Conservation (phyloP, 2,329 filamentous ascomycete genomes). For the Colletotrichum liaoningense region DNA sequence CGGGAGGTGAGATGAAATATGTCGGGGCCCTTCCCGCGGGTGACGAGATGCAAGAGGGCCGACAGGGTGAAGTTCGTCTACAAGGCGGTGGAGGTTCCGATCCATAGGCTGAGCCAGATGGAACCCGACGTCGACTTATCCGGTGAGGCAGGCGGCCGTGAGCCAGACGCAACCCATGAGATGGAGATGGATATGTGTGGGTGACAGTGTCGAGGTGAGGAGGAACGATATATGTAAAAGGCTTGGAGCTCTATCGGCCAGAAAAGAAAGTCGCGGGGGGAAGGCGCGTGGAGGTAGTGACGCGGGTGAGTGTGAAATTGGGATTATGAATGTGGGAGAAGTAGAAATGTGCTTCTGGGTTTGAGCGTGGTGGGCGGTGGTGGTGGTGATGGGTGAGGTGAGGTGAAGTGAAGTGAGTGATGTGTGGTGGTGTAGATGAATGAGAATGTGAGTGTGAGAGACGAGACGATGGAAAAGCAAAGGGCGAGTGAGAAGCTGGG, state of each 20-base stretch:
- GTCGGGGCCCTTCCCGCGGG: conserved; percentile 36
- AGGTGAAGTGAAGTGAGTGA: neutral
- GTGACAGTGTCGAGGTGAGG: neutral
- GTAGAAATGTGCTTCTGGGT: neutral
- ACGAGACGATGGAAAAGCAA: neutral
- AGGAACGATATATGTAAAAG: neutral
- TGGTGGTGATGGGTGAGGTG: neutral
- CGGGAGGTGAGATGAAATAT: conserved; percentile 6
- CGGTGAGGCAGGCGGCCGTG: conserved; percentile 10
- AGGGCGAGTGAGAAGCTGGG: conserved; percentile 7
- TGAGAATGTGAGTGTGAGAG: conserved; percentile 12
- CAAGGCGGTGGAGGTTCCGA: conserved; percentile 25
- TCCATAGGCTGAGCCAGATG: conserved; percentile 23
- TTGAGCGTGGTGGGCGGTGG: neutral
- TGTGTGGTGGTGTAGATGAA: neutral
- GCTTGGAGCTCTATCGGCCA: neutral
- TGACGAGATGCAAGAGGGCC: conserved; percentile 35
- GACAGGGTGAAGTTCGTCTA: conserved; percentile 25
- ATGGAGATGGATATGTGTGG: conserved; percentile 6
- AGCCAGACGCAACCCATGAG: conserved; percentile 28
- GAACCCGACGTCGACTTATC: conserved; percentile 5
- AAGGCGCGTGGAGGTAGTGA: conserved; percentile 2
- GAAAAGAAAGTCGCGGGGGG: neutral
- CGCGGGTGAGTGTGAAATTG: conserved; percentile 1
- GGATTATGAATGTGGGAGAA: conserved; percentile 14